Base-by-base conservation (phyloP, 306 rosid species). In the Fragaria iinumae region DNA sequence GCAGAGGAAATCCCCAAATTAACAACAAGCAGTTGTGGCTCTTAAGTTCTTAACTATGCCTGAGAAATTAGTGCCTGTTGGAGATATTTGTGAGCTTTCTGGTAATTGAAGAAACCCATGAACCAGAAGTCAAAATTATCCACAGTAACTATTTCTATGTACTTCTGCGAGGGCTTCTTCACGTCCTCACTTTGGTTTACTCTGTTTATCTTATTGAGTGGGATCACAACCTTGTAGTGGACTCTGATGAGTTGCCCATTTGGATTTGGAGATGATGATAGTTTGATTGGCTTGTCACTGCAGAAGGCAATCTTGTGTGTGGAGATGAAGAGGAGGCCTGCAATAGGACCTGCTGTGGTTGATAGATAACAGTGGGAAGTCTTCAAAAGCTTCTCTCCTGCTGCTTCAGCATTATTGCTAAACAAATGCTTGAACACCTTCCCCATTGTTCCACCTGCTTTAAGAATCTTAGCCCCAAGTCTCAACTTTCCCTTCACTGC, bases 291-390 rank as follows among this genome's bases (percentile, higher is more conserved):
- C 81, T 85, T 88, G 25, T 90, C 89, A 79, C 98, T 93, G 83
- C 93, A 93, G 67, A 93, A 93, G 11, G 97, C 93, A 73, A 93
- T 43, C 77, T 86, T 91, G 39, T 88, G 73, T 4, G 94, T 83
- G 80, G 98, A 93, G 66, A 93, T 84, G 87, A 93, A 93, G 82
- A 93, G 93, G 34, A 89, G 93, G n/a, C 96, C 98, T 20, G 94
- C 93, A 25, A 90, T 84, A 27, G 96, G 98, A 69, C 98, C 98
- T 0, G 89, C 83, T 63, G 96, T 88, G 52, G 98, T 93, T 77
- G 93, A 93, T 69, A 93, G 77, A 84, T 80, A 84, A 80, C 98
- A 93, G 11, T 88, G 94, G 34, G 81, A 85, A 75, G 88, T 93
- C 76, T 87, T 89, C 83, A 84, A 20, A 8, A 93, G 71, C 76